Evolutionary conservation across 352 stramenopile species (phyloP), one percentile per base, ranked within the genome.

Genomic region (Lagenidium giganteum): DNA sequence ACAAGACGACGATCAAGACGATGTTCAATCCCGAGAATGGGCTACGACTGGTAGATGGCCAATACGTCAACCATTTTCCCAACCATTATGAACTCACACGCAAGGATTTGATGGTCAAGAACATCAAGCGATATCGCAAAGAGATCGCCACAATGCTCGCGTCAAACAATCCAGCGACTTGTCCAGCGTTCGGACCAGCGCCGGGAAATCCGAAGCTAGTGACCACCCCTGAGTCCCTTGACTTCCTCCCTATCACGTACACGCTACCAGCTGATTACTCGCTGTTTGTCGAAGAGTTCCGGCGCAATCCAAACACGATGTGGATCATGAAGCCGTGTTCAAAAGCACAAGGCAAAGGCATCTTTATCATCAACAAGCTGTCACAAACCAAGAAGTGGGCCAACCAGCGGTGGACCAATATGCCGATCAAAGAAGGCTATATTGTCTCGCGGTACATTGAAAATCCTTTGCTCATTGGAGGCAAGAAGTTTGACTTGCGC

Each of bases 261-360:
- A 92, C 90, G 37, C 69, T 97, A 2, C 91, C 91, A 20, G 81
- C 74, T 9, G 91, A 97, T 52, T 97, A 97, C 57, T 93, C 85
- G 35, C 63, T 97, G 11, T 97, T 97, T 46, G 87, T 96, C 6
- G 91, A 97, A 51, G 79, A 90, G 54, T 92, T 92, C 26, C 71
- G 77, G 17, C 78, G 76, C 27, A 94, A 86, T 42, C 81, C 79
- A 12, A 85, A 91, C 61, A 63, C 64, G 14, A 92, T 91, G 77
- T 97, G 90, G 90, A 97, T 97, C 57, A 97, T 97, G 90, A 97
- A 97, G 42, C 90, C 90, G 1, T 93, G 78, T 20, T 92, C 79
- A 13, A 69, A 78, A 14, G 86, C 87, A 0, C 89, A 97, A 62
- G 89, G 89, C 16, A 95, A 95, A 47, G 87, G 89, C 21, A 96